Base-by-base conservation (phyloP, 768 basidiomycete species). In the Sistotremastrum niveocremeum region DNA sequence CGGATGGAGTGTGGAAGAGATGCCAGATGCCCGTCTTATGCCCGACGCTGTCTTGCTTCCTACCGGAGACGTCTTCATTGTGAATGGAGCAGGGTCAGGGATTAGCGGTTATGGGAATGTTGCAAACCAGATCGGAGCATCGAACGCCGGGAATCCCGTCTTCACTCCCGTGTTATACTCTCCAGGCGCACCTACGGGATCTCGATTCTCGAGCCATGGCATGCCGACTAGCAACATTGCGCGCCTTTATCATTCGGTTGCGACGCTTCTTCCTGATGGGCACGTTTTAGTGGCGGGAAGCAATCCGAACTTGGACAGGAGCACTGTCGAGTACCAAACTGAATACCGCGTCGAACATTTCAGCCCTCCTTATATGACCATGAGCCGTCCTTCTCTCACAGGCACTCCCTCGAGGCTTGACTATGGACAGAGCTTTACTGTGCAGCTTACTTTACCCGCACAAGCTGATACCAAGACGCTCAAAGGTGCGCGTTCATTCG, bases 291-390 rank as follows among this genome's bases (percentile, higher is more conserved):
- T 89, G 47, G 79, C 84, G 12, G 85, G 85, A 34, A 84, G 84
- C 49, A 88, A 86, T 55, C 86, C 86, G 29, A 88, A 88, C 60
- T 60, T 87, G 48, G 84, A 88, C 59, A 66, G 83, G 44, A 85
- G 79, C 53, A 80, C 77, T 53, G 54, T 74, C 37, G 66, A 67
- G 57, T 91, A 84, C 57, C 78, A 80, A 32, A 89, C 88, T 11
- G 87, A 94, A 60, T 94, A 93, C 59, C 71, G 88, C 42, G 83
- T 89, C 33, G 91, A 95, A 58, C 79, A 81, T 72, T 69, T 94
- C 52, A 71, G 70, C 45, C 93, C 94, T 0, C 81, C 84, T 30
- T 98, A 94, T 57, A 78, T 85, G 76, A 58, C 61, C 29, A 62
- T 61, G 53, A 56, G 69, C 8, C 72, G 88, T 34, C 90, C 84